phyloP scores from a whole-genome alignment of 1,284 basidiomycete species.

The Quambalaria eucalypti region DNA sequence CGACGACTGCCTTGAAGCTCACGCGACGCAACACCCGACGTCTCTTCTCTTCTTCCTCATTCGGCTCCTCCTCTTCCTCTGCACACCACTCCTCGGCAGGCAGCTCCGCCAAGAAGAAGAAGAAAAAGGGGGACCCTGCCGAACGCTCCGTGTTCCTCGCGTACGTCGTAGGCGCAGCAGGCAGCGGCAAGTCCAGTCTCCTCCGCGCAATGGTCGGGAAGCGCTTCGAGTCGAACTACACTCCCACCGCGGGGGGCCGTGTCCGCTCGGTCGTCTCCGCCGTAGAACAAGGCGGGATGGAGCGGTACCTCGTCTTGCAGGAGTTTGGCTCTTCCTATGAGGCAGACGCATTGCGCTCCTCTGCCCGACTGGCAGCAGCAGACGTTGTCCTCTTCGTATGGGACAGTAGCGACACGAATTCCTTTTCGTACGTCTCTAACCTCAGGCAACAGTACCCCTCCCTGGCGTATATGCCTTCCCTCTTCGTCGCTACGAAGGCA shows the following conservation, averaged over 20 bases:
- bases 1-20: constrained; percentile 38
- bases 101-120: constrained; percentile 56
- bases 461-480: constrained; percentile 74
- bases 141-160: constrained; percentile 51
- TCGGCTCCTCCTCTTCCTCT: constrained; percentile 46
- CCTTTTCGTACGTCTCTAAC: constrained; percentile 96
- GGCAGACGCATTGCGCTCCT: constrained; percentile 75
- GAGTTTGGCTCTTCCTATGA: constrained; percentile 81
- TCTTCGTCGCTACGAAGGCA: constrained; percentile 98
- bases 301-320: constrained; percentile 84
- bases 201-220: constrained; percentile 78
- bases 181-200: constrained; percentile 85
- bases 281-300: constrained; percentile 78
- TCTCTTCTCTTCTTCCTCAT: constrained; percentile 48
- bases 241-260: constrained; percentile 81
- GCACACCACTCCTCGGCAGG: constrained; percentile 70
- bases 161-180: constrained; percentile 88
- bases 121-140: constrained; percentile 56
- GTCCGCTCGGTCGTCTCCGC: constrained; percentile 86
- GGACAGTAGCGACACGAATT: constrained; percentile 96
- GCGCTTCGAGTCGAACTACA: constrained; percentile 55
- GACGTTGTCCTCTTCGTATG: constrained; percentile 93
- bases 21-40: constrained; percentile 14
- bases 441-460: constrained; percentile 84
- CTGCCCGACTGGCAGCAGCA: constrained; percentile 80